Percentiles rank a stretch among this genome's conserved stretches.
Evolutionary conservation across 2,329 filamentous ascomycete genomes (phyloP).

Genomic region (Alternaria postmessia): DNA sequence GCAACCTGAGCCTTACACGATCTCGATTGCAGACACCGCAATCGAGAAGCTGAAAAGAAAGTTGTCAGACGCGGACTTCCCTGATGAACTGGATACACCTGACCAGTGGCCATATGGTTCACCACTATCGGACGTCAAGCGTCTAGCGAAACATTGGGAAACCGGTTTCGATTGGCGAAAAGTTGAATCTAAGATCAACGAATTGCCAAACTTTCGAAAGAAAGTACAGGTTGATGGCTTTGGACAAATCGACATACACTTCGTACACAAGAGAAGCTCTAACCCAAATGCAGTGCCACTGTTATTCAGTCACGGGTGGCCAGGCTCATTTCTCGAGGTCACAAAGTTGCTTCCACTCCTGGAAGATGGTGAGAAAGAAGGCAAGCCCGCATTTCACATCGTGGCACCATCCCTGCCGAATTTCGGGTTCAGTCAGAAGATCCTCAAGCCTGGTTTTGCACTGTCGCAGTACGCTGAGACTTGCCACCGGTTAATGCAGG

Average conservation of each 20-base stretch:
- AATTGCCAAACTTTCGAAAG: conserved; percentile 66
- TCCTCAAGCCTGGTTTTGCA: conserved; percentile 64
- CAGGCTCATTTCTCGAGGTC: conserved; percentile 74
- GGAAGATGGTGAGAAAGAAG: conserved; percentile 33
- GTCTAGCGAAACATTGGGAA: conserved; percentile 66
- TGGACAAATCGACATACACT: conserved; percentile 68
- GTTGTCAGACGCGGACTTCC: conserved; percentile 63
- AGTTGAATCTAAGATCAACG: conserved; percentile 67
- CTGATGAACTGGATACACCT: conserved; percentile 59
- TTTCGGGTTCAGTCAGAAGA: conserved; percentile 62
- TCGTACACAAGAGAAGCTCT: conserved; percentile 65
- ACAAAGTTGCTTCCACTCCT: conserved; percentile 65
- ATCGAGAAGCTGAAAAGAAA: conserved; percentile 65
- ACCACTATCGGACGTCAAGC: conserved; percentile 67
- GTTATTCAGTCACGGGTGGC: conserved; percentile 75
- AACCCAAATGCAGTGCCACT: conserved; percentile 67
- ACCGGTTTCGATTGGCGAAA: conserved; percentile 67
- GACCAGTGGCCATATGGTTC: conserved; percentile 66
- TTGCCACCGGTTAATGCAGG: conserved; percentile 72
- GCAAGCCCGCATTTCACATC: conserved; percentile 60
- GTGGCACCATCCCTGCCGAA: conserved; percentile 65
- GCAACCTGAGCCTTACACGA: conserved; percentile 34
- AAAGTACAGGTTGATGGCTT: conserved; percentile 65
- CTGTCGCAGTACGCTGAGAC: conserved; percentile 69
- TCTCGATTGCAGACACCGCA: conserved; percentile 51